phyloP scores from a whole-genome alignment of 345 rosid genomes.

The Jatropha curcas region DNA sequence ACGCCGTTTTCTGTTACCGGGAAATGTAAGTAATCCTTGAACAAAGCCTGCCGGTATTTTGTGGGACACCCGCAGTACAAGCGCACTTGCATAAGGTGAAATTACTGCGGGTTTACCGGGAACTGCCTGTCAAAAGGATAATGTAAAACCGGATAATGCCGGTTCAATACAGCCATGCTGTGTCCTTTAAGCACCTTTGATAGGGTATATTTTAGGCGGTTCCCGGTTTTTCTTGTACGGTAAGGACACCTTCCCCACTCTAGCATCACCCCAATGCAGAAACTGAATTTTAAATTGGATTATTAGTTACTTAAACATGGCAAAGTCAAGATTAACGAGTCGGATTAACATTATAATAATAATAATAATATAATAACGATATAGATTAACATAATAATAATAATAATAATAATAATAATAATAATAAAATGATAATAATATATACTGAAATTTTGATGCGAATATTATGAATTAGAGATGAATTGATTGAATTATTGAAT shows the following conservation, averaged over 20 bases:
- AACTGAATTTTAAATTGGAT: background rate
- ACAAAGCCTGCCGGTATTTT: constrained; percentile 41
- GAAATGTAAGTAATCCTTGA: constrained; percentile 18
- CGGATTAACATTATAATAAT: background rate
- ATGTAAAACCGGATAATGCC: constrained; percentile 29
- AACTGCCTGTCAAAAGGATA: constrained; percentile 31
- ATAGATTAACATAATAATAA: no score
- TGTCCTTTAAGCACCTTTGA: background rate
- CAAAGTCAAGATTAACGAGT: background rate
- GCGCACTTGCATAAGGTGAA: constrained; percentile 32
- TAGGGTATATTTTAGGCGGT: background rate
- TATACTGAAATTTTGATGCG: no score
- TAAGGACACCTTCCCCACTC: background rate
- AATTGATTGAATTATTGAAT: no score
- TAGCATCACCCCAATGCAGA: background rate
- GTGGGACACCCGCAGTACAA: constrained; percentile 50
- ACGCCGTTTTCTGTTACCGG: constrained; percentile 38
- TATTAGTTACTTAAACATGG: background rate
- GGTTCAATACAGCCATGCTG: background rate
- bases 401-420: no score
- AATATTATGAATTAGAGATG: no score
- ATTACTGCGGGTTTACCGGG: constrained; percentile 48
- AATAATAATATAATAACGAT: no score
- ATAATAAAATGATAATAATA: no score
- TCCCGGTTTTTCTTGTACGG: constrained; percentile 20